Evolutionary conservation across 805 yeast genomes (phyloP).

Genomic region (Candida broadrunensis): DNA sequence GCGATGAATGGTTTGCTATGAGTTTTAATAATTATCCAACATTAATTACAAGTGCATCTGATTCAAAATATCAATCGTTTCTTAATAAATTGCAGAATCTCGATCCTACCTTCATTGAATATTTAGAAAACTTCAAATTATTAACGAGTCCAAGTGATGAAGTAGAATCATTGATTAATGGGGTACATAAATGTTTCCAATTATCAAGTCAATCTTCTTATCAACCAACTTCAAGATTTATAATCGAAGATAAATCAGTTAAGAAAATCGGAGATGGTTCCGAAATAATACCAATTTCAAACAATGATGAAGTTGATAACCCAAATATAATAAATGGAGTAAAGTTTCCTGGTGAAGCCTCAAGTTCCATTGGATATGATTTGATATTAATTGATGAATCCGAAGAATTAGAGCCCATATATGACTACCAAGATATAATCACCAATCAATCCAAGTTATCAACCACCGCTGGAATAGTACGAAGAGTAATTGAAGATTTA

Average conservation of each 20-base stretch:
- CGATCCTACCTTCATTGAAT: constrained; percentile 8
- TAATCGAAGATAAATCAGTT: constrained; percentile 6
- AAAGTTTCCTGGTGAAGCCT: constrained; percentile 19
- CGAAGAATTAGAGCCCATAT: background rate
- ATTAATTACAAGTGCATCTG: constrained; percentile 74
- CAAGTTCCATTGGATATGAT: constrained; percentile 6
- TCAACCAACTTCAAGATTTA: constrained; percentile 34
- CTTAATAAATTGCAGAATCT: constrained; percentile 24
- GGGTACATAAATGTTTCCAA: constrained; percentile 32
- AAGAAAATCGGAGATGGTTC: constrained; percentile 26
- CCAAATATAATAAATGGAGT: constrained; percentile 36
- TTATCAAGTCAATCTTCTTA: constrained; percentile 28
- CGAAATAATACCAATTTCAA: background rate
- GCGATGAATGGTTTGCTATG: constrained; percentile 81
- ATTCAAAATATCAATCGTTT: constrained; percentile 55
- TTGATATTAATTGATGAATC: constrained; percentile 9
- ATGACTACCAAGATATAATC: background rate
- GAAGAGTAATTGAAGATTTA: constrained; percentile 48
- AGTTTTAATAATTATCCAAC: constrained; percentile 77
- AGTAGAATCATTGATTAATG: constrained; percentile 29
- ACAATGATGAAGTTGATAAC: constrained; percentile 1
- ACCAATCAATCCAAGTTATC: background rate
- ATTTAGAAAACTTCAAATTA: constrained; percentile 16
- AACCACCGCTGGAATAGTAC: background rate
- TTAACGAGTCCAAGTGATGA: constrained; percentile 9